These are phyloP conservation scores for Dalbergia cultrata DNA, from an alignment of 306 rosid genomes.

Conservation along the genomic window DNA sequence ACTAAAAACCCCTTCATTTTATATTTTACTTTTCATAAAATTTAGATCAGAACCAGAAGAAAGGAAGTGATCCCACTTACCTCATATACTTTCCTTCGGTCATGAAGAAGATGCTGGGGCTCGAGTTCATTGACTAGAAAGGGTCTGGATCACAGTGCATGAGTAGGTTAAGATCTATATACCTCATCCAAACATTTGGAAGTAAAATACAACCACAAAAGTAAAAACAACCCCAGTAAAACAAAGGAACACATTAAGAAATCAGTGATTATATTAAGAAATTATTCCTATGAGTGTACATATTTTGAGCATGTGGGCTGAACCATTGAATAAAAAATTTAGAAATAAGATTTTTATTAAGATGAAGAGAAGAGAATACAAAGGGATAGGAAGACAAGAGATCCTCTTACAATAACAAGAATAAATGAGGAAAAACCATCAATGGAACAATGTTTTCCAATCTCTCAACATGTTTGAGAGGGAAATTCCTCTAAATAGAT, in stretches of 20 bases:
- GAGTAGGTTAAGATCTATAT: slow-evolving; percentile 48
- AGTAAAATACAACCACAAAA: slow-evolving; percentile 12
- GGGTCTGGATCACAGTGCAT: slow-evolving; percentile 74
- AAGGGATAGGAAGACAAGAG: not conserved
- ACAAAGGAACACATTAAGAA: slow-evolving; percentile 22
- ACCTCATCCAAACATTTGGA: slow-evolving; percentile 42
- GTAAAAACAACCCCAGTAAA: not conserved
- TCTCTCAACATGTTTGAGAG: not conserved
- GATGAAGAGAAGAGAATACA: not conserved
- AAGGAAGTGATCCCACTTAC: slow-evolving; percentile 53
- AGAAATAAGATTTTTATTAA: too few relatives aligned
- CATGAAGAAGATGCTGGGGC: slow-evolving; percentile 98
- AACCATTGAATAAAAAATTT: slow-evolving; percentile 3
- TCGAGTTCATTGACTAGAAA: slow-evolving; percentile 90
- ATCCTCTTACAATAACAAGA: not conserved
- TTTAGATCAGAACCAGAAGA: slow-evolving; percentile 20
- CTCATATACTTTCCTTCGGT: slow-evolving; percentile 93
- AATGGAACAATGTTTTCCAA: not conserved
- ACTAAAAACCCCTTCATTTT: not conserved
- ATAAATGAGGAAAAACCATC: not conserved
- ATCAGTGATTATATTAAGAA: slow-evolving; percentile 31
- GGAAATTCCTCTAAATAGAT: not conserved
- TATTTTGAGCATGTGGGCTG: slow-evolving; percentile 9
- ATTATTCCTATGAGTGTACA: slow-evolving; percentile 2
- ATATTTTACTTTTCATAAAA: slow-evolving; percentile 11